phyloP scores from a whole-genome alignment of 2,329 filamentous ascomycete genomes.

The Beauveria sp. region DNA sequence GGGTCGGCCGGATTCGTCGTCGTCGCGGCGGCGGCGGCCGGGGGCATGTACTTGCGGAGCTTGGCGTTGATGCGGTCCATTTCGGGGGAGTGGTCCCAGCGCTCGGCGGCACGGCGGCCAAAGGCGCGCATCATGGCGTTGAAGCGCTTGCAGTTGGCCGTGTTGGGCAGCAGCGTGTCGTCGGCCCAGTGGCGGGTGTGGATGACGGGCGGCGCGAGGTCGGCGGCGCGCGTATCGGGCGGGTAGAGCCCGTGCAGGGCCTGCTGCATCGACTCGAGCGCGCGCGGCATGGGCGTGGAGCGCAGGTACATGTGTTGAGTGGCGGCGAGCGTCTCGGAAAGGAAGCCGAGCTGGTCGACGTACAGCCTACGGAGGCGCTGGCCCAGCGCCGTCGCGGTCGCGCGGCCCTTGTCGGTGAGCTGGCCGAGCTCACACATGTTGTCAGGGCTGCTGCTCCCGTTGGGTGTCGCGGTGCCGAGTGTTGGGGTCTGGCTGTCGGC shows the following conservation, averaged over 20 bases:
- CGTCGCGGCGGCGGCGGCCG: slow-evolving; percentile 31
- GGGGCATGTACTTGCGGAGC: slow-evolving; percentile 80
- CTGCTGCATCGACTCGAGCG: slow-evolving; percentile 71
- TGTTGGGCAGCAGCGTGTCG: slow-evolving; percentile 76
- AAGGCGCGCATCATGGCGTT: slow-evolving; percentile 62
- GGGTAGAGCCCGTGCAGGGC: slow-evolving; percentile 71
- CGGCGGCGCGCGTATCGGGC: slow-evolving; percentile 29
- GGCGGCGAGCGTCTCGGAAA: slow-evolving; percentile 47
- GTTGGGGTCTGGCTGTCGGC: slow-evolving; percentile 36
- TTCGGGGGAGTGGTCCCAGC: slow-evolving; percentile 70
- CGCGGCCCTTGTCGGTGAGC: slow-evolving; percentile 66
- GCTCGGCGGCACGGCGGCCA: slow-evolving; percentile 60
- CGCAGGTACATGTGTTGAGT: slow-evolving; percentile 62
- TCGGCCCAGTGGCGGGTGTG: slow-evolving; percentile 56
- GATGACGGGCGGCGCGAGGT: slow-evolving; percentile 56
- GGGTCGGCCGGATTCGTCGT: slow-evolving; percentile 15
- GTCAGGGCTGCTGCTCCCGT: slow-evolving; percentile 45
- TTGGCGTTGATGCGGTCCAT: slow-evolving; percentile 76
- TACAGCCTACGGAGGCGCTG: slow-evolving; percentile 63
- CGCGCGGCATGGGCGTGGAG: slow-evolving; percentile 65
- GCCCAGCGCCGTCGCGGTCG: slow-evolving; percentile 64
- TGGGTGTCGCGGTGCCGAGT: slow-evolving; percentile 33
- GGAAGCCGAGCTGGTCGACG: slow-evolving; percentile 64
- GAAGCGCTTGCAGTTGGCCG: slow-evolving; percentile 65
- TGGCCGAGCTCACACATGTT: slow-evolving; percentile 72